Base-by-base conservation (phyloP, 768 basidiomycete genomes). In the Holtermannia corniformis region DNA sequence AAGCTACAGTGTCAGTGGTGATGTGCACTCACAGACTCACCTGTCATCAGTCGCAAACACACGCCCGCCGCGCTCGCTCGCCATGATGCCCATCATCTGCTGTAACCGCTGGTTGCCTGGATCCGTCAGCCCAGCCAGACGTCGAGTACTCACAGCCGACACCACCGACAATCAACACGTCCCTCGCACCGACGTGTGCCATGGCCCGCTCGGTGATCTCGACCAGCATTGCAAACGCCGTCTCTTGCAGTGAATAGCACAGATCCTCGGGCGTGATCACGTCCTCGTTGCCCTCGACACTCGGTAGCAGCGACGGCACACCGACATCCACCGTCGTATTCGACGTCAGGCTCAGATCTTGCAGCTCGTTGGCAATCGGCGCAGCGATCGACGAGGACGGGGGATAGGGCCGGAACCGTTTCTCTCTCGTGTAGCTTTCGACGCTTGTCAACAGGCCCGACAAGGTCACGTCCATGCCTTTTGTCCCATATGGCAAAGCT, bases 51-150 rank as follows among this genome's bases (percentile, higher is more conserved):
- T 97, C 3, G 92, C 91, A 68, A 95, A 97, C 4, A 97, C 84
- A 44, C 78, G 79, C 0, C 92, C 95, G 23, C 80, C 82, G 13
- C 95, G 80, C 67, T 97, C 95, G 52, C 79, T 70, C 3, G 89
- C 90, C 95, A 99, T 99, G 55, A 90, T 82, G 16, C 83, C 85
- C 95, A 99, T 99, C 95, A 99, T 99, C 63, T 95, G 81, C 74
- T 99, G 95, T 37, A 99, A 75, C 55, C 93, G 77, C 63, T 86
- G 79, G 67, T 99, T 99, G 62, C 87, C 91, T 96, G 56, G 44
- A 26, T 22, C 27, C 25, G 49, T 28, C 16, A 28, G 44, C 43
- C 14, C 27, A 4, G 12, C 13, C 46, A 44, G 43, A 20, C 19
- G n/a, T 14, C 12, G 26, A 49, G 11, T 3, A 80, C 88, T 76